Base-by-base conservation (phyloP, 2,329 filamentous ascomycete species). In the Sporothrix mexicana region DNA sequence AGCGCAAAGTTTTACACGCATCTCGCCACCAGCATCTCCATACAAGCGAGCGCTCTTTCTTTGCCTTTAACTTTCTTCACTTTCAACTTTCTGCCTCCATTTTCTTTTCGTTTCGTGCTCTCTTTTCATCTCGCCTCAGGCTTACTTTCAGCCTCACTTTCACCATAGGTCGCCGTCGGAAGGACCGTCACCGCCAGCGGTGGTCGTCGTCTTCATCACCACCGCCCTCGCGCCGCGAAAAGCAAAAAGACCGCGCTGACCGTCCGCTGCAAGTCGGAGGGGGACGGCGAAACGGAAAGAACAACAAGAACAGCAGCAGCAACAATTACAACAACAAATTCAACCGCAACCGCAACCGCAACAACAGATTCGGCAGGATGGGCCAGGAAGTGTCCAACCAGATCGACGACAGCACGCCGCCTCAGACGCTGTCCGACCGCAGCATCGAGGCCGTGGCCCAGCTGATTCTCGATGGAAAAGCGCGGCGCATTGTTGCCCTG, bases 401-500 rank as follows among this genome's bases (percentile, higher is more conserved):
- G 71, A 81, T 95, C 75, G 88, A 91, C 78, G 89, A 92, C 75
- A 86, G 87, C 75, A 88, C 88, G 70, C 82, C 84, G 51, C 89
- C 95, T 1, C 79, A 85, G 70, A 93, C 90, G 0, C 86, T 98
- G 15, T 83, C 87, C 57, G 88, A 87, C 45, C 90, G 94, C 72
- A 92, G 87, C 41, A 81, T 98, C 15, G 85, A 91, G 20, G 92
- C 89, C 3, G 85, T 98, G 53, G 95, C 94, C n/a, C 87, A 92
- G 41, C 91, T 93, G 78, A 95, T 99, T 81, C 90, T 88, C 76
- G 86, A 90, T 78, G 92, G 91, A 62, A 81, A 86, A 67, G 90
- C 87, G 47, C 87, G 87, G 77, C 87, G 87, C 68, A 92, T 99
- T 73, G 93, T 97, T 30, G 92, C 98, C 75, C 90, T 98, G 89